Percentiles rank a stretch among this genome's conserved stretches.
These are phyloP conservation scores for Pouteria campechiana DNA, from an alignment of 179 eudicot genomes.

Conservation along the genomic window DNA sequence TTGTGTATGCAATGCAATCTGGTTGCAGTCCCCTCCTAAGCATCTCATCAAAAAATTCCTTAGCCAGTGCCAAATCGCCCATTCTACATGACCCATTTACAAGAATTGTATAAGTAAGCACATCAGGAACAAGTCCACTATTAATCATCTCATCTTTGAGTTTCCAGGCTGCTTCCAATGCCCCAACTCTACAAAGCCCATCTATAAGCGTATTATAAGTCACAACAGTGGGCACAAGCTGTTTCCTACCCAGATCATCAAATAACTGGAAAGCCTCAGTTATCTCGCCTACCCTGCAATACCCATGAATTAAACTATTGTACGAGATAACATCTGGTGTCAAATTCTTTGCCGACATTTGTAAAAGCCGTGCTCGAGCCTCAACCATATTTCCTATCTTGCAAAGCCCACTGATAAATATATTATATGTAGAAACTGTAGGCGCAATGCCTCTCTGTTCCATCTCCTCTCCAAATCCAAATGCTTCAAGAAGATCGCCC, in stretches of 20 bases:
- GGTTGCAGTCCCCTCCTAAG: constrained; percentile 32
- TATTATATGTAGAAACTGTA: constrained; percentile 37
- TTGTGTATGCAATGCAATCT: constrained; percentile 31
- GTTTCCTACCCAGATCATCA: constrained; percentile 17
- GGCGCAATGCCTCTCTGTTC: constrained; percentile 26
- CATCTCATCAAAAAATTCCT: constrained; percentile 34
- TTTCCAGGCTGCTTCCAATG: constrained; percentile 22
- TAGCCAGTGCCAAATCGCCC: constrained; percentile 33
- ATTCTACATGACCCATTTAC: constrained; percentile 27
- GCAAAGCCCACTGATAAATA: constrained; percentile 32
- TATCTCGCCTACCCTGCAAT: constrained; percentile 27
- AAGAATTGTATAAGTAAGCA: constrained; percentile 43
- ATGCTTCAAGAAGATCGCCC: constrained; percentile 38
- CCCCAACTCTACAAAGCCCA: constrained; percentile 35
- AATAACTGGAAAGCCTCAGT: constrained; percentile 37
- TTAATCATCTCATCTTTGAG: constrained; percentile 37
- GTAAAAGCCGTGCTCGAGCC: constrained; percentile 27
- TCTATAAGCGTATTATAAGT: constrained; percentile 45
- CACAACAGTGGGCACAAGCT: constrained; percentile 29
- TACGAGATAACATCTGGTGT: constrained; percentile 36
- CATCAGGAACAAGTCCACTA: constrained; percentile 33
- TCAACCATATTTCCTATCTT: constrained; percentile 22
- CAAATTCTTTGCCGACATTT: constrained; percentile 33
- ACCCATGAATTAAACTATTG: constrained; percentile 47
- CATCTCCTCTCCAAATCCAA: constrained; percentile 31